Conservation (phyloP, 306 rosid species). For the Cicer arietinum region DNA sequence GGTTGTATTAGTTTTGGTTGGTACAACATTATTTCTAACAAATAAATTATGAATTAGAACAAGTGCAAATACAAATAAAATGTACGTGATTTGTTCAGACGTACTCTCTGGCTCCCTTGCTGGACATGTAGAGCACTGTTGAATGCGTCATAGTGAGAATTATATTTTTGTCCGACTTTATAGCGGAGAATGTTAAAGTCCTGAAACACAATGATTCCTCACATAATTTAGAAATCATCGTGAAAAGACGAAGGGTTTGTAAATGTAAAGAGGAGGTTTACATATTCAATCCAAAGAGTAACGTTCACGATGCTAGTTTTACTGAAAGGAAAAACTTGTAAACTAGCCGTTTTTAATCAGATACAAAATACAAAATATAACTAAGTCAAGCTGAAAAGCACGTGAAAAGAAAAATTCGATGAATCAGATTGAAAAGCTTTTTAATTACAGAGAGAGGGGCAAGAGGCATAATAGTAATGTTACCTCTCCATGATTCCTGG, state of each 20-base stretch:
- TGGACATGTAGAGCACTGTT: constrained; percentile 67
- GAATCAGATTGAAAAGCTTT: constrained; percentile 26
- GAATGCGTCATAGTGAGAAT: constrained; percentile 79
- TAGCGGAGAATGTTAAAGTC: constrained; percentile 84
- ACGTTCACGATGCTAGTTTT: constrained; percentile 31
- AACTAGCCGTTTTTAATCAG: constrained; percentile 13
- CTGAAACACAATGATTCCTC: constrained; percentile 73
- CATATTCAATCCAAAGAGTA: constrained; percentile 45
- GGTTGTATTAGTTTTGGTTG: background rate
- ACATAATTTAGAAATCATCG: constrained; percentile 52
- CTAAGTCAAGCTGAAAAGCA: constrained; percentile 17
- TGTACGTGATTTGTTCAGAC: constrained; percentile 28
- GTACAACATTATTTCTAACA: background rate
- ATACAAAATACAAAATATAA: constrained; percentile 19
- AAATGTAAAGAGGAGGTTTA: constrained; percentile 25
- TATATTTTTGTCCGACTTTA: constrained; percentile 80
- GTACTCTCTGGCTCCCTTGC: constrained; percentile 81
- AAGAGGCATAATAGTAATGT: background rate
- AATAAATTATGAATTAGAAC: constrained; percentile 27
- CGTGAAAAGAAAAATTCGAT: background rate
- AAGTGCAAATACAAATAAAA: constrained; percentile 20
- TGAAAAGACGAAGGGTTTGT: constrained; percentile 38
- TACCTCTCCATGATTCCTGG: constrained; percentile 90
- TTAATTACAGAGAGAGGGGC: constrained; percentile 1
- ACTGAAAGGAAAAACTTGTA: constrained; percentile 9